Base-by-base conservation (phyloP, 768 basidiomycete species). In the Lactarius sanguifluus region DNA sequence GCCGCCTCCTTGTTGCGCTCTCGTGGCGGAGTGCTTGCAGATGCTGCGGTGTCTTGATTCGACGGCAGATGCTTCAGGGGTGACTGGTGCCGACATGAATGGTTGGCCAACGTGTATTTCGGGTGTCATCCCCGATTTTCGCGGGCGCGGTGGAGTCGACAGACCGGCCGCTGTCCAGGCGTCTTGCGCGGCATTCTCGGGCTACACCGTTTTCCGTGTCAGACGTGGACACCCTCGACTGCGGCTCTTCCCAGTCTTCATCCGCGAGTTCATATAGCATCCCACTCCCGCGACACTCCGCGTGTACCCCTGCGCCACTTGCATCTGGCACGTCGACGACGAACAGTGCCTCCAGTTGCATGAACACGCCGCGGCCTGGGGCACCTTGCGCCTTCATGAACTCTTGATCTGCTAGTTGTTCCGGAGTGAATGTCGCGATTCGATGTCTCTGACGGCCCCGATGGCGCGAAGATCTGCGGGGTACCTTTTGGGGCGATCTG, bases 241-340 rank as follows among this genome's bases (percentile, higher is more conserved):
- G 54, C 8, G 66, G 30, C 34, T 69, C 85, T 56, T 83, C 85
- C 87, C 86, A 93, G 64, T 89, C 89, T 59, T 81, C 79, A 66
- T 92, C 92, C 2, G 85, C 91, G 38, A 94, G 79, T 75, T 94
- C 92, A 69, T 88, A 93, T 59, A 93, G 75, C 82, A 84, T 84
- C 16, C 92, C 92, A 65, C 83, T 81, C n/a, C 83, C 85, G 68
- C 90, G 80, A 57, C 86, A 86, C 73, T 91, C 88, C 72, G 78
- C 81, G 40, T 77, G 81, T 38, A 74, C 72, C 10, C 72, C 76
- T 5, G 72, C 72, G 5, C 84, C 84, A 43, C 81, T 77, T 28
- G 74, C 68, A 41, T 76, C 78, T 7, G 77, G 70, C 4, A 82
- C 77, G 40, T 92, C 88, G 41, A 84, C 85, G 3, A 89, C 78